phyloP scores from a whole-genome alignment of 208 protist species.

The Leptomonas seymouri region DNA sequence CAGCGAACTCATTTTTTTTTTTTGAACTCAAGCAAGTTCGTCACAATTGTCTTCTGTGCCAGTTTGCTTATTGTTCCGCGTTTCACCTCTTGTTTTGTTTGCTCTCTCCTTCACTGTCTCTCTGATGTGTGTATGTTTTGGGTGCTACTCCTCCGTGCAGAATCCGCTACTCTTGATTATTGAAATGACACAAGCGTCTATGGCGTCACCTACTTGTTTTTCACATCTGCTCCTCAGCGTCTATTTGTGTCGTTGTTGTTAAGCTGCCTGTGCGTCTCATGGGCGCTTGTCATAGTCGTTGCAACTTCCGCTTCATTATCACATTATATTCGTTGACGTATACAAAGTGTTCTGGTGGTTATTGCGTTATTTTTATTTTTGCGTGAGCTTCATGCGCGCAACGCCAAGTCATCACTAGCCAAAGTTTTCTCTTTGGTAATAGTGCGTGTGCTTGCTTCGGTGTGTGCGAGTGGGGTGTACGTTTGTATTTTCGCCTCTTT shows the following conservation, averaged over 20 bases:
- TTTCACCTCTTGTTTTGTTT: background rate
- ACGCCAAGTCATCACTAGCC: background rate
- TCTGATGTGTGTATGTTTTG: background rate
- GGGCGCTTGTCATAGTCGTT: too few relatives aligned
- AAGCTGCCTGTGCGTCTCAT: too few relatives aligned
- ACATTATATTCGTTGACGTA: background rate
- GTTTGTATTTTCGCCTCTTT: too few relatives aligned
- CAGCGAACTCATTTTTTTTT: constrained; percentile 13
- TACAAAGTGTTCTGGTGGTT: background rate
- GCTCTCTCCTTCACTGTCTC: background rate
- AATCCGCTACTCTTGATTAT: too few relatives aligned
- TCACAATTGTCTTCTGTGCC: background rate
- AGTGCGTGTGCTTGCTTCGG: background rate
- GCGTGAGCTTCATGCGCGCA: background rate
- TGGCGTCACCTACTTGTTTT: background rate
- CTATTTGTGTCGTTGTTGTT: too few relatives aligned
- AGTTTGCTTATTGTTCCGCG: background rate
- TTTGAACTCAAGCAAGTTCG: background rate
- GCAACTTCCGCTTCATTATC: background rate
- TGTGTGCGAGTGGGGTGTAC: too few relatives aligned
- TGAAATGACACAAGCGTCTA: too few relatives aligned
- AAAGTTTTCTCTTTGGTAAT: constrained; percentile 3
- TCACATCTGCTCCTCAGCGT: too few relatives aligned
- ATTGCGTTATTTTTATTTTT: constrained; percentile 2
- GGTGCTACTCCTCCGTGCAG: too few relatives aligned